Evolutionary conservation across 805 yeast species (phyloP).

Genomic region (Kazachstania taianensis): DNA sequence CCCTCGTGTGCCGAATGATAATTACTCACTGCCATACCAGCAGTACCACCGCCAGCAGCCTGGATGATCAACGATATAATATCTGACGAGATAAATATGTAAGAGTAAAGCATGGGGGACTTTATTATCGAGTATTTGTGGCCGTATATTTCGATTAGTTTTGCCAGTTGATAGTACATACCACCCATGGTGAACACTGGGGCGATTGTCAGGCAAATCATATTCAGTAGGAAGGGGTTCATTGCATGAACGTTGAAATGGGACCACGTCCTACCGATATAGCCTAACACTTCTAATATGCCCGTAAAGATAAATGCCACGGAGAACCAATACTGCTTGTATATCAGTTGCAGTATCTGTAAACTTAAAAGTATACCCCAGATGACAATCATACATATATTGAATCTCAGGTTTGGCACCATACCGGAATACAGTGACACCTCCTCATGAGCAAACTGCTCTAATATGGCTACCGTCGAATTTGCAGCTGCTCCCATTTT

Average conservation of each 20-base stretch:
- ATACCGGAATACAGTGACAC: constrained; percentile 32
- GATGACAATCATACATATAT: constrained; percentile 44
- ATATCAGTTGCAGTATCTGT: constrained; percentile 38
- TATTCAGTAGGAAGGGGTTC: constrained; percentile 49
- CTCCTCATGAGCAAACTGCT: constrained; percentile 20
- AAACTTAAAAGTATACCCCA: constrained; percentile 39
- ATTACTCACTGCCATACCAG: constrained; percentile 36
- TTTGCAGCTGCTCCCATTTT: too few relatives aligned
- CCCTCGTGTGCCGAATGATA: constrained; percentile 20
- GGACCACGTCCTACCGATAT: constrained; percentile 46
- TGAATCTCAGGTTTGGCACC: constrained; percentile 47
- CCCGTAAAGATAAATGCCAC: constrained; percentile 45
- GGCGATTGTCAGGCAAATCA: constrained; percentile 60
- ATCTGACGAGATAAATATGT: constrained; percentile 59
- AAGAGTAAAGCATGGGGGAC: constrained; percentile 33
- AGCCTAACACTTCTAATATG: constrained; percentile 58
- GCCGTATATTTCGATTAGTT: constrained; percentile 54
- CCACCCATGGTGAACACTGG: constrained; percentile 86
- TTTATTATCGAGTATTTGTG: constrained; percentile 36
- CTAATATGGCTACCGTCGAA: constrained; percentile 41
- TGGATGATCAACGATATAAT: constrained; percentile 54
- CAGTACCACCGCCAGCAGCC: constrained; percentile 69
- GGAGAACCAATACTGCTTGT: constrained; percentile 58
- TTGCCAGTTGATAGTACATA: constrained; percentile 60
- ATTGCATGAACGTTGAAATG: constrained; percentile 28